Evolutionary conservation across 495 filamentous ascomycete species (phyloP).

Genomic region (Penicillium tannophilum): DNA sequence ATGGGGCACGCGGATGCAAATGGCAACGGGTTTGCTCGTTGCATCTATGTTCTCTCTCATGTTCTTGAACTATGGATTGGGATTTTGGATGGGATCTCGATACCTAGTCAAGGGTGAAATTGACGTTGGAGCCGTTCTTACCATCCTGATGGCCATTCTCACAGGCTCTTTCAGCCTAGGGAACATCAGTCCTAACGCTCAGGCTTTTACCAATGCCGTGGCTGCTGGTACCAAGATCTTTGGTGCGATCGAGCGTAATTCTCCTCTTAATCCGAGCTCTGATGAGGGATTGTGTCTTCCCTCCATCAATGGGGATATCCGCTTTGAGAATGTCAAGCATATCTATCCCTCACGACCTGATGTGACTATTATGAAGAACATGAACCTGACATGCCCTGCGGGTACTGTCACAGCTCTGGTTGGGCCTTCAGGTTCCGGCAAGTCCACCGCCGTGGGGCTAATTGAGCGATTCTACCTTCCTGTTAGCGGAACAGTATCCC

Average conservation of each 20-base stretch:
- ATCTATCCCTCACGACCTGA: constrained; percentile 93
- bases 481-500: constrained; percentile 71
- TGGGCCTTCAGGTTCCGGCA: constrained; percentile 85
- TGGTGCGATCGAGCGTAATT: constrained; percentile 86
- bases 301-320: constrained; percentile 72
- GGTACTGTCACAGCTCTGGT: constrained; percentile 88
- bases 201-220: constrained; percentile 79
- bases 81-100: constrained; percentile 92
- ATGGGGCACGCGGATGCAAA: constrained; percentile 76
- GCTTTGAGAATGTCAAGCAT: constrained; percentile 82
- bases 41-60: constrained; percentile 79
- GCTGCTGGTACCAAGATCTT: constrained; percentile 90
- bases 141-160: constrained; percentile 84
- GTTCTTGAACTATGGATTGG: constrained; percentile 86
- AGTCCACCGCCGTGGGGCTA: constrained; percentile 88
- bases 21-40: constrained; percentile 72
- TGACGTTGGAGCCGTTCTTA: constrained; percentile 58
- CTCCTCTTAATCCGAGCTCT: constrained; percentile 78
- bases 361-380: constrained; percentile 81
- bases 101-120: constrained; percentile 72
- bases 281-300: constrained; percentile 71
- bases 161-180: constrained; percentile 91
- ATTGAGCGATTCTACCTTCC: constrained; percentile 94
- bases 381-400: constrained; percentile 76
- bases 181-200: constrained; percentile 82